phyloP scores from a whole-genome alignment of 495 filamentous ascomycete genomes.

The Polyplosphaeria fusca region DNA sequence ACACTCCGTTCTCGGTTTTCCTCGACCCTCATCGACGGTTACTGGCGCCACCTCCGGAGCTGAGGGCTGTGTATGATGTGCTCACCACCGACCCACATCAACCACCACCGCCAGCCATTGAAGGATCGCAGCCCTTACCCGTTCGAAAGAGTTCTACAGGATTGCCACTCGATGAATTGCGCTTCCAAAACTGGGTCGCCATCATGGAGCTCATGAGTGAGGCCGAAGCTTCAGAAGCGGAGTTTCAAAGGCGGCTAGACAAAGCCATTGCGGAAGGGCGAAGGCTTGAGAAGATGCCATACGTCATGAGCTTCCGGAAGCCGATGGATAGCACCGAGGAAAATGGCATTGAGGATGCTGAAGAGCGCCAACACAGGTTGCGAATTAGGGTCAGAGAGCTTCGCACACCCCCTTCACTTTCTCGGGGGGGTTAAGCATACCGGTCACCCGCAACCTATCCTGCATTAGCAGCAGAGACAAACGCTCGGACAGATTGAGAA shows the following conservation, averaged over 20 bases:
- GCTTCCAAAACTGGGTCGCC: slow-evolving; percentile 34
- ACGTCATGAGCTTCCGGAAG: background rate
- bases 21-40: slow-evolving; percentile 12
- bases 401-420: too few relatives aligned
- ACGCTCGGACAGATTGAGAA: too few relatives aligned
- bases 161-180: slow-evolving; percentile 26
- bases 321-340: too few relatives aligned
- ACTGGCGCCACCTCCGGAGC: slow-evolving; percentile 11
- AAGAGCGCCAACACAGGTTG: too few relatives aligned
- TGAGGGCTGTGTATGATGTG: slow-evolving; percentile 38
- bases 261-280: slow-evolving; percentile 12
- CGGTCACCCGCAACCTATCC: too few relatives aligned
- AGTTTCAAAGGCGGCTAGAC: slow-evolving; percentile 8
- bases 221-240: slow-evolving; percentile 16
- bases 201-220: slow-evolving; percentile 26
- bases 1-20: slow-evolving; percentile 24
- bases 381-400: background rate
- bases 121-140: background rate
- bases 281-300: background rate
- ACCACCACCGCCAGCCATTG: background rate
- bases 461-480: too few relatives aligned
- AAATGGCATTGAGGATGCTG: too few relatives aligned
- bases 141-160: slow-evolving; percentile 17
- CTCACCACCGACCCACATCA: slow-evolving; percentile 38
- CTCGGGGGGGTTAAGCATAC: too few relatives aligned